Conservation (phyloP, 192 early-diverging fungal genomes). For the Entomortierella chlamydospora region DNA sequence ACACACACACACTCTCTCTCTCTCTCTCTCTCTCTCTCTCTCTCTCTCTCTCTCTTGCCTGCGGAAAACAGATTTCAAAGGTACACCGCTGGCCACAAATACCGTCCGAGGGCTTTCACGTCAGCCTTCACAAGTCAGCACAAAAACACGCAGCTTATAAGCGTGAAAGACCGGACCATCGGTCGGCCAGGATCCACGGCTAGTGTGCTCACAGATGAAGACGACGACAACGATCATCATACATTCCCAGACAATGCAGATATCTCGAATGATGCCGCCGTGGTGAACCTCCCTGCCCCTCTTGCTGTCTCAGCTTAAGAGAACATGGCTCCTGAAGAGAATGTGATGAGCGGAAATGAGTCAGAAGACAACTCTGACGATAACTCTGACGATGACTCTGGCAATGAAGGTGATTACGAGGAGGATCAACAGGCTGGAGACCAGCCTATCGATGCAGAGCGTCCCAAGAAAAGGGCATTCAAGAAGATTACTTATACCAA, state of each 20-base stretch:
- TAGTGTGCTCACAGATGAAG: background rate
- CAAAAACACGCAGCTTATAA: slow-evolving; percentile 22
- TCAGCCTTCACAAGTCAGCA: slow-evolving; percentile 26
- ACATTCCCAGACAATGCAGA: slow-evolving; percentile 15
- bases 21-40: too few relatives aligned
- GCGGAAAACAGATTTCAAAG: slow-evolving; percentile 27
- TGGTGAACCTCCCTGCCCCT: too few relatives aligned
- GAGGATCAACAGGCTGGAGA: slow-evolving; percentile 4
- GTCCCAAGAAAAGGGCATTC: slow-evolving; percentile 13
- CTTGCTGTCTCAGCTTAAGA: slow-evolving; percentile 1
- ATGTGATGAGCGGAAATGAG: background rate
- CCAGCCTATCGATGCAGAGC: slow-evolving; percentile 16
- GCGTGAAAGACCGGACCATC: slow-evolving; percentile 18
- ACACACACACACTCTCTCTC: too few relatives aligned
- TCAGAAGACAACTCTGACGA: slow-evolving; percentile 16
- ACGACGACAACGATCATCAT: slow-evolving; percentile 6
- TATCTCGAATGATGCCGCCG: background rate
- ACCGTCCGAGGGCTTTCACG: slow-evolving; percentile 25
- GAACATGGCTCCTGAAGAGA: background rate
- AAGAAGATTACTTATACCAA: slow-evolving; percentile 16
- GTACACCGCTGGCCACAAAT: slow-evolving; percentile 21
- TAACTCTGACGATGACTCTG: slow-evolving; percentile 8
- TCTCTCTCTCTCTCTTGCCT: too few relatives aligned
- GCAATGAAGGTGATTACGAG: slow-evolving; percentile 5
- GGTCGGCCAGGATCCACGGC: slow-evolving; percentile 14